Base-by-base conservation (phyloP, 2,329 filamentous ascomycete genomes). In the Tolypocladium album region DNA sequence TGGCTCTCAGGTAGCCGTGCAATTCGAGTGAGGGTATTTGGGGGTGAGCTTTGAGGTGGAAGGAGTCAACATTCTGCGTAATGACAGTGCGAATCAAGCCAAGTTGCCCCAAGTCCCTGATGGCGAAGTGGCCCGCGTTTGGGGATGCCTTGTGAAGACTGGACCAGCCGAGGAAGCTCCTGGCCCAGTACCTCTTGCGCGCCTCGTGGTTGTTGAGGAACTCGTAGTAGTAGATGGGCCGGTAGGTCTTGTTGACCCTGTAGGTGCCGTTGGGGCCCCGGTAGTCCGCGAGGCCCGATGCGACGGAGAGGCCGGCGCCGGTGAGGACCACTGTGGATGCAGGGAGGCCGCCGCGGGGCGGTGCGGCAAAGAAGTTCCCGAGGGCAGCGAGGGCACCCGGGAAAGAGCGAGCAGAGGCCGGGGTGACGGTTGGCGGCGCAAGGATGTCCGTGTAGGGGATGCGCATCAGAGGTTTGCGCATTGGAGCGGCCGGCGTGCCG, bases 51-150 rank as follows among this genome's bases (percentile, higher is more conserved):
- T 76, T 76, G 2, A 82, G 79, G 73, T 99, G 94, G 71, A 99
- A 96, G 2, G 92, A 96, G 75, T 99, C 94, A 58, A 99, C 94
- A 70, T 97, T 97, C 72, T 99, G 94, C 47, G 94, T 97, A 66
- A 99, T 86, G 61, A 97, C 89, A 58, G 79, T 84, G 60, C 82
- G 83, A 50, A 97, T 78, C 57, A 92, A 75, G 2, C 92, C 92
- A 65, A 94, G 76, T 5, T 81, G 74, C 3, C 85, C 89, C 42
- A 97, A 77, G 64, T 88, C 81, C 58, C 83, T 81, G 60, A 97
- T 83, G 2, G 92, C 91, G 70, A 83, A 80, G 75, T 99, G 94
- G 2, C 86, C 87, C 3, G 78, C 76, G 69, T 97, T 97, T 15
- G 93, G 92, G 61, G 77, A 78, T n/a, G 91, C 90, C 63, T 85